Evolutionary conservation across 2,329 filamentous ascomycete genomes (phyloP).

Genomic region (Raffaelea arxii): DNA sequence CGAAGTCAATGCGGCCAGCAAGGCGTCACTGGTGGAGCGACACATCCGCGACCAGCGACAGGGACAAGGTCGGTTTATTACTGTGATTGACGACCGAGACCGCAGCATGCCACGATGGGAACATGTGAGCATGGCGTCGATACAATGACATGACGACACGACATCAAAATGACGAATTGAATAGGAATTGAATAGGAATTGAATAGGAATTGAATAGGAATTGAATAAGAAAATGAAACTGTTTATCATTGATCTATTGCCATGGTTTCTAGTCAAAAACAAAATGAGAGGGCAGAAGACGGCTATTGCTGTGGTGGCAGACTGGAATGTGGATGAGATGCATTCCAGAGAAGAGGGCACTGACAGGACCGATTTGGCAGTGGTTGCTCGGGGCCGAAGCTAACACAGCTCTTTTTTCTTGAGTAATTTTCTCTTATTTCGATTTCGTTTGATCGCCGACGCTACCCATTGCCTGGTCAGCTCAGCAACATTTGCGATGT

Average conservation of each 20-base stretch:
- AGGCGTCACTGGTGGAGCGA: constrained; percentile 10
- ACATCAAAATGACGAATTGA: too few relatives aligned
- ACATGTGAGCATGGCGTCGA: neutral
- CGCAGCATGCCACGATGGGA: too few relatives aligned
- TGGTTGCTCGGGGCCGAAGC: neutral
- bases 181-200: too few relatives aligned
- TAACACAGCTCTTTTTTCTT: too few relatives aligned
- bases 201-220: too few relatives aligned
- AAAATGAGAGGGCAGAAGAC: too few relatives aligned
- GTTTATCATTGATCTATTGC: too few relatives aligned
- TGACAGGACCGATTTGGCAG: too few relatives aligned
- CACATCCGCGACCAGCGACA: constrained; percentile 12
- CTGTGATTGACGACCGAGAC: constrained; percentile 8
- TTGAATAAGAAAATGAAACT: too few relatives aligned
- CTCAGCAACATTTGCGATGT: neutral
- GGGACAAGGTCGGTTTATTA: constrained; percentile 14
- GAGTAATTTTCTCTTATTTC: neutral
- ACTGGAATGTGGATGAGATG: neutral
- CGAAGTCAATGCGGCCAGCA: constrained; percentile 6
- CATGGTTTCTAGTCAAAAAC: too few relatives aligned
- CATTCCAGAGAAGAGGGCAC: neutral
- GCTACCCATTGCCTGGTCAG: neutral
- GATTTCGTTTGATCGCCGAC: neutral
- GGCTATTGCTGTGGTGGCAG: neutral
- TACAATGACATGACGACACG: too few relatives aligned